phyloP scores from a whole-genome alignment of 2,329 filamentous ascomycete species.

The Gaeumannomyces sp. region DNA sequence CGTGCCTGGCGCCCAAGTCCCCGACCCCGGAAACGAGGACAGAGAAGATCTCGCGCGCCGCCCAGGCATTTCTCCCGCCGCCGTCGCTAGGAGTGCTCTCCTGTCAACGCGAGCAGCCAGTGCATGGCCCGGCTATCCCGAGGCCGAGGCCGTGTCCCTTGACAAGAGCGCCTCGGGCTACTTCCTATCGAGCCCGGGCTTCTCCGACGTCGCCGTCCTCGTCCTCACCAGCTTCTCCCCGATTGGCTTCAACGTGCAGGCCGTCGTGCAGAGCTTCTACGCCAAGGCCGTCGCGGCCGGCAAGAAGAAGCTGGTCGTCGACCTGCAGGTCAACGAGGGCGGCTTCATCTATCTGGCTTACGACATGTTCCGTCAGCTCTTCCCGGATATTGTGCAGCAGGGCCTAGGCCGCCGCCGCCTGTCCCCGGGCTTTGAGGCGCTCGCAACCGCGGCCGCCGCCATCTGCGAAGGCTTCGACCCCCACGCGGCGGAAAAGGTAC shows the following conservation, averaged over 20 bases:
- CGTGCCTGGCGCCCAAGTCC: constrained; percentile 1
- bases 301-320: constrained; percentile 55
- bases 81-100: too few relatives aligned
- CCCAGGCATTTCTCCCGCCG: too few relatives aligned
- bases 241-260: constrained; percentile 24
- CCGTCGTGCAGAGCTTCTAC: constrained; percentile 27
- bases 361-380: constrained; percentile 54
- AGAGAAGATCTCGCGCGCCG: too few relatives aligned
- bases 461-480: constrained; percentile 39
- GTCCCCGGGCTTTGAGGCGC: constrained; percentile 32
- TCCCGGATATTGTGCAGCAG: constrained; percentile 31
- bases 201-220: constrained; percentile 23
- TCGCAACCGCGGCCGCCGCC: constrained; percentile 37
- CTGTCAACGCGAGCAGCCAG: too few relatives aligned
- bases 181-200: constrained; percentile 14
- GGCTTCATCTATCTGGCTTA: constrained; percentile 53
- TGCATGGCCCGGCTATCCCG: constrained; percentile 18
- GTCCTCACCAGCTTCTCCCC: constrained; percentile 20
- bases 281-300: constrained; percentile 34
- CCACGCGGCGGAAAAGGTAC: constrained; percentile 32
- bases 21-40: too few relatives aligned
- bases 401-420: constrained; percentile 32
- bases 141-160: constrained; percentile 21
- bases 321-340: constrained; percentile 51
- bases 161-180: constrained; percentile 27